These are phyloP conservation scores for Beauveria medogensis DNA, from an alignment of 2,329 filamentous ascomycete genomes.

Conservation along the genomic window DNA sequence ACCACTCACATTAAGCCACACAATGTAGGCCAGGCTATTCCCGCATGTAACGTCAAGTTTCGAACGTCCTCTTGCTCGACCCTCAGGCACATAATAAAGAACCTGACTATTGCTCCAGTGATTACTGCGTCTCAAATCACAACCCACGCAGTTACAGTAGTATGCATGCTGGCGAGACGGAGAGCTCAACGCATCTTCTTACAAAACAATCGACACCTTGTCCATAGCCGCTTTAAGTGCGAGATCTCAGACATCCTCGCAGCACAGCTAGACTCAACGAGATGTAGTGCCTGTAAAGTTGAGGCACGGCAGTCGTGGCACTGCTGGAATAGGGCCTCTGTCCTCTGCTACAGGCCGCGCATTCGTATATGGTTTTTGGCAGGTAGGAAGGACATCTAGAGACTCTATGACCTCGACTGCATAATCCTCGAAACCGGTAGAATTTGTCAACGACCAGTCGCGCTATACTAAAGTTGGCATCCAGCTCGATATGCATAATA, in stretches of 20 bases:
- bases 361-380: background rate
- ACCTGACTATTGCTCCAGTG: background rate
- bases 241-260: slow-evolving; percentile 6
- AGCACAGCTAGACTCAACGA: background rate
- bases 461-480: background rate
- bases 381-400: background rate
- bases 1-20: no score
- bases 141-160: background rate
- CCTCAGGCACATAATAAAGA: background rate
- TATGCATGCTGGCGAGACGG: no score
- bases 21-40: no score
- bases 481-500: background rate
- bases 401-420: background rate
- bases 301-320: background rate
- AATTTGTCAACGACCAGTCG: background rate
- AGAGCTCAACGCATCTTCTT: background rate
- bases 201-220: background rate
- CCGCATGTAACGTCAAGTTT: background rate
- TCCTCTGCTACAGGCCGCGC: background rate
- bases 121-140: background rate
- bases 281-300: background rate
- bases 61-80: background rate
- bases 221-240: background rate
- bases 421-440: background rate
- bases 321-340: background rate